Evolutionary conservation across 106 monocot genomes (phyloP), one percentile per base, ranked within the genome.

Genomic region (Ottelia alismoides): DNA sequence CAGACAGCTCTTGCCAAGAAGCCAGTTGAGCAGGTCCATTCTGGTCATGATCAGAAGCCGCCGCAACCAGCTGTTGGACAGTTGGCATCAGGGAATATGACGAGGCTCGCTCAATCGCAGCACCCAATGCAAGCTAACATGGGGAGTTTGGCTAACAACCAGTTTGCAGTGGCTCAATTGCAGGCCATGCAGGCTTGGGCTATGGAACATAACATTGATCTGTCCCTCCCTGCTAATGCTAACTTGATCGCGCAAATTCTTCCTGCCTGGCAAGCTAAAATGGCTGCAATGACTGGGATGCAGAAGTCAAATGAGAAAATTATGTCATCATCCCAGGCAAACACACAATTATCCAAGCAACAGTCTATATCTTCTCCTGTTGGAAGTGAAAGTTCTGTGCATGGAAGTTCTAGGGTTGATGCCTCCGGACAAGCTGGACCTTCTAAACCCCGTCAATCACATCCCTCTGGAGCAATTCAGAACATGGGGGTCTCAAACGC

Each of bases 141-240:
- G n/a, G n/a, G n/a, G n/a, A n/a, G n/a, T n/a, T 58, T 75, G 53
- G 52, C 56, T 52, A 76, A 68, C 58, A 79, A 66, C 51, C 85
- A 79, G 57, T 47, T 80, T 62, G 30, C 68, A 29, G 66, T 90
- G 77, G 70, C 72, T 3, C 90, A 90, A 48, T 65, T 85, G 50
- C 82, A 88, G 60, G 76, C 77, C 10, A 52, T 93, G 59, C 82
- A 90, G 43, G 76, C 71, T 29, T 98, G 98, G 98, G 98, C 98
- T 16, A 72, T 77, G 53, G 85, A 90, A 31, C 68, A 66, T 53
- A 90, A 80, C 47, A 62, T 98, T 45, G 98, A 90, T 56, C 70
- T 98, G 45, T 80, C 90, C 28, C 51, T 70, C 67, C 82, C 98
- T 29, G 71, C 71, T 11, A 90, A 78, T 75, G 70, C 81, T 30